Evolutionary conservation across 352 stramenopile genomes (phyloP).

Genomic region (Pythium phragmitis): DNA sequence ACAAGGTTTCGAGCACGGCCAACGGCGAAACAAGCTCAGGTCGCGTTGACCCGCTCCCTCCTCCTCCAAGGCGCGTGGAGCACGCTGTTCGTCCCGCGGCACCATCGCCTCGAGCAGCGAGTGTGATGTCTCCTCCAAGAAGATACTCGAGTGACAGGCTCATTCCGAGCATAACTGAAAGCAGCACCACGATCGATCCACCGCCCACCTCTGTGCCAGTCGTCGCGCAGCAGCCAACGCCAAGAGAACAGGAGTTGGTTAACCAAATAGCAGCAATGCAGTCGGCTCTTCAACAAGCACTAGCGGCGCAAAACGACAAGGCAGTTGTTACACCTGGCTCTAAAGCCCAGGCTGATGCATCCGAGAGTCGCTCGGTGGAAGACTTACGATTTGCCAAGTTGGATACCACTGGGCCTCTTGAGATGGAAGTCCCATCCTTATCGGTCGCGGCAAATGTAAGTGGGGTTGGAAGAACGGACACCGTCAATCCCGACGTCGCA

Average conservation of each 20-base stretch:
- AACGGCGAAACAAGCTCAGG: background rate
- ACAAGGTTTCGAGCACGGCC: background rate
- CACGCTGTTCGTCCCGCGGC: conserved; percentile 7
- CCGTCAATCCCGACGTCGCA: too few species aligned
- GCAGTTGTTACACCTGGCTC: background rate
- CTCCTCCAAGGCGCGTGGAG: conserved; percentile 11
- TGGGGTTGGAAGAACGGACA: too few species aligned
- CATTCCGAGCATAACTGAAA: background rate
- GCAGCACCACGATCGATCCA: background rate
- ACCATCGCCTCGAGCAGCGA: conserved; percentile 10
- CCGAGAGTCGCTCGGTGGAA: background rate
- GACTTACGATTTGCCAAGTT: background rate
- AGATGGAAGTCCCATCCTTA: too few species aligned
- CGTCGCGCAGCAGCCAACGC: background rate
- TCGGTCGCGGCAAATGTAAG: too few species aligned
- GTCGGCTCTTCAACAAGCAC: background rate
- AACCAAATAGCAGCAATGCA: conserved; percentile 5
- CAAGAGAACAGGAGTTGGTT: conserved; percentile 5
- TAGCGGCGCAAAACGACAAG: background rate
- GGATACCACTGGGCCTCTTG: too few species aligned
- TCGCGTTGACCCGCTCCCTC: conserved; percentile 10
- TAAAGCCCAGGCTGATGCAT: background rate
- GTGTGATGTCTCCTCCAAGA: conserved; percentile 1
- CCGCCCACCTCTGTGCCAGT: background rate
- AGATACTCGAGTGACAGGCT: background rate